These are phyloP conservation scores for Trichothecium roseum DNA, from an alignment of 2,329 filamentous ascomycete genomes.

Conservation along the genomic window DNA sequence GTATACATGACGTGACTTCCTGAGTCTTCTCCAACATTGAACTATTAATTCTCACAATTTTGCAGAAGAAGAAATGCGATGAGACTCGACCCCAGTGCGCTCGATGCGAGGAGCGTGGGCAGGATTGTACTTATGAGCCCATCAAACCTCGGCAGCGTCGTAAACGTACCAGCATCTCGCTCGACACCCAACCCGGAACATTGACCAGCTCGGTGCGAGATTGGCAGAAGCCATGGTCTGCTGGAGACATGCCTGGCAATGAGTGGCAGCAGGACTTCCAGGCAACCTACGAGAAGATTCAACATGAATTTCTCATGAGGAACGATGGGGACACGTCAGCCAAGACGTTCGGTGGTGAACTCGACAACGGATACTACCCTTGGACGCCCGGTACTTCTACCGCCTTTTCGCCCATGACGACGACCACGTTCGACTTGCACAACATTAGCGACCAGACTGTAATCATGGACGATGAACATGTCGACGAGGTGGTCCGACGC, in stretches of 20 bases:
- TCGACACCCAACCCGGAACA: conserved; percentile 5
- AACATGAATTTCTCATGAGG: not conserved
- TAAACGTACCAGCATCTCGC: conserved; percentile 15
- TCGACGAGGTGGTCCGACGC: conserved; percentile 17
- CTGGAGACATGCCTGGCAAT: conserved; percentile 1
- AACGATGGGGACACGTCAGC: not conserved
- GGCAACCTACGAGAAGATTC: too few relatives aligned
- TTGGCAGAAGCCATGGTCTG: not conserved
- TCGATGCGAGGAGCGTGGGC: conserved; percentile 37
- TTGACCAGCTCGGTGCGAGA: too few relatives aligned
- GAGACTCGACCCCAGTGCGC: conserved; percentile 39
- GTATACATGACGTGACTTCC: conserved; percentile 19
- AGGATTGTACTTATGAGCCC: conserved; percentile 40
- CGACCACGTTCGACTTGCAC: conserved; percentile 20
- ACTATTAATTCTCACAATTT: not conserved
- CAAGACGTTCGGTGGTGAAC: not conserved
- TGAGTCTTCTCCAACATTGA: not conserved
- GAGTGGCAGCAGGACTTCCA: conserved; percentile 5
- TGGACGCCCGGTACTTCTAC: conserved; percentile 6
- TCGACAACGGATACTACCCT: not conserved
- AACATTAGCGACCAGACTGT: conserved; percentile 11
- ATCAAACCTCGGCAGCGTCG: conserved; percentile 29
- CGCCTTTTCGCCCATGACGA: conserved; percentile 19
- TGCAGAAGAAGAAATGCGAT: conserved; percentile 49
- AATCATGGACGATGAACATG: conserved; percentile 14